Base-by-base conservation (phyloP, 345 rosid species). In the Citrus glauca region DNA sequence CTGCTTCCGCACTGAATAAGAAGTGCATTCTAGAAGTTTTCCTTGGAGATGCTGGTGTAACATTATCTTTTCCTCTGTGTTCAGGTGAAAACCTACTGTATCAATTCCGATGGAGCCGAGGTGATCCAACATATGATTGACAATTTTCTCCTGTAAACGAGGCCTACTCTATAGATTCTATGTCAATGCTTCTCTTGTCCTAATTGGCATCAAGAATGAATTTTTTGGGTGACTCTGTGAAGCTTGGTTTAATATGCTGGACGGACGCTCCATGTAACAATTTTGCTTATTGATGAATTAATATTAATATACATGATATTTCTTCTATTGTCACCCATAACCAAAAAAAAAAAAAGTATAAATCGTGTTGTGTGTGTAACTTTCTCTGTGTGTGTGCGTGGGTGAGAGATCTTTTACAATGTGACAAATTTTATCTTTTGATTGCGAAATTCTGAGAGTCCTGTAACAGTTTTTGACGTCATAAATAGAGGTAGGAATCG, bases 51-150 rank as follows among this genome's bases (percentile, higher is more conserved):
- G 45, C 19, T 69, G 63, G 66, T 77, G 48, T 77, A 65, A 50
- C 38, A 13, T 38, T 61, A 25, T 64, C 28, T 66, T 53, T 63
- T 35, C 57, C n/a, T 64, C 50, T 60, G 7, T 80, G n/a, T 78
- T 45, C 95, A 95, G 97, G 98, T 92, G 72, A 90, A 87, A 79
- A 79, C 69, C 66, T 73, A 79, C 62, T 80, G 87, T 72, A 55
- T 91, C 33, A 88, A 90, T 80, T 89, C 95, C 16, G 92, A 89
- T n/a, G 98, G 97, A 61, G 91, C 88, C 22, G 97, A 91, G 75
- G 98, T 95, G 76, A 66, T 95, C 78, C 90, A 87, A 82, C 97
- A 93, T 81, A 89, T 95, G 93, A 80, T 91, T 33, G 97, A 95
- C 87, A 87, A 84, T 78, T 91, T 93, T 81, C 76, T 74, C 56